Evolutionary conservation across 139 green algal genomes (phyloP), one percentile per base, ranked within the genome.

Genomic region (Chlorella ohadii): DNA sequence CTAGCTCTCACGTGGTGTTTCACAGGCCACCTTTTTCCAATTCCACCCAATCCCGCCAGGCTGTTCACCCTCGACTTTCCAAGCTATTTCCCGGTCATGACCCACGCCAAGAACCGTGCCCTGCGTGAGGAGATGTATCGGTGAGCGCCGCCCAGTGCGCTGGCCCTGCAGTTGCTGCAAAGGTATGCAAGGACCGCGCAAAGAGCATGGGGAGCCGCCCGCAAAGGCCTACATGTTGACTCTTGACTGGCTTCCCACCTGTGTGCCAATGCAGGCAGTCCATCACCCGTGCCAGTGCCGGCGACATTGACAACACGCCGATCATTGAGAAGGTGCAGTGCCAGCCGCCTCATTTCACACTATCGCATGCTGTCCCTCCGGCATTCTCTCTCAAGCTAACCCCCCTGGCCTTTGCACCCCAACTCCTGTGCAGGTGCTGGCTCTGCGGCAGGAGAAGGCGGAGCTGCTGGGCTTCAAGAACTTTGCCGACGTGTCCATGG

Each of bases 81-180:
- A 41, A 95, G 85, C 63, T 98, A 97, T 91, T 85, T 96, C 31
- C 92, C 96, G 1, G 90, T 99, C 47, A 91, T 98, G 82, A 93
- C 89, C 31, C 96, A 99, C 87, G 91, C 90, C 76, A 95, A 95
- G 85, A 97, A 96, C 90, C 88, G 86, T 22, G 85, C 85, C 16
- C 90, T 99, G 81, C 86, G 97, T 13, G 97, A 99, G 90, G 95
- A 99, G 90, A 82, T 99, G 87, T 99, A 99, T 94, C 86, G 91
- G 20, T 59, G 51, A 19, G 51, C 44, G n/a, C n/a, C n/a, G n/a
- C n/a, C n/a, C n/a, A n/a, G n/a, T n/a, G n/a, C n/a, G n/a, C n/a
- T n/a, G n/a, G n/a, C n/a, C n/a, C n/a, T n/a, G n/a, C n/a, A n/a
- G n/a, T n/a, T n/a, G n/a, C n/a, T n/a, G n/a, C n/a, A n/a, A n/a